Evolutionary conservation across 768 basidiomycete species (phyloP).

Genomic region (Tulasnella sp.): DNA sequence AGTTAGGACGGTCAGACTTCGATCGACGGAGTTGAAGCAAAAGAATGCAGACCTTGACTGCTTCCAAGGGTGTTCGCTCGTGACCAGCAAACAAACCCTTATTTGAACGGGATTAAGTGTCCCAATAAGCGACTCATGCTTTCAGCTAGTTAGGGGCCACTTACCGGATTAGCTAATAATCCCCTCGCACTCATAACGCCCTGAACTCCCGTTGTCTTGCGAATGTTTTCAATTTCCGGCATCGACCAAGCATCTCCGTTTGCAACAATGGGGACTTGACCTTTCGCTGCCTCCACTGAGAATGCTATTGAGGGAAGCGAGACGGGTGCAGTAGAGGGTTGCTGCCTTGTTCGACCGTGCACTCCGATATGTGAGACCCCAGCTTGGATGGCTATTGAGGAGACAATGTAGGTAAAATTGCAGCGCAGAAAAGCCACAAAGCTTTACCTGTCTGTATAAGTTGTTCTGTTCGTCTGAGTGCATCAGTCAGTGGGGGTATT

Average conservation of each 20-base stretch:
- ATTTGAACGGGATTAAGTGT: background rate
- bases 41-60: slow-evolving; percentile 30
- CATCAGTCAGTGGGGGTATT: background rate
- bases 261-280: slow-evolving; percentile 37
- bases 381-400: slow-evolving; percentile 31
- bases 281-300: slow-evolving; percentile 35
- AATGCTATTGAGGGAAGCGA: slow-evolving; percentile 35
- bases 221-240: slow-evolving; percentile 32
- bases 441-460: slow-evolving; percentile 32
- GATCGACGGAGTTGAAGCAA: background rate
- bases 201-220: slow-evolving; percentile 33
- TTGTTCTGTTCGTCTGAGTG: slow-evolving; percentile 32
- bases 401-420: background rate
- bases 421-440: background rate
- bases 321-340: slow-evolving; percentile 38
- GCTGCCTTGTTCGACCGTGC: slow-evolving; percentile 40
- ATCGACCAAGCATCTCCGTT: slow-evolving; percentile 41
- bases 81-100: slow-evolving; percentile 38
- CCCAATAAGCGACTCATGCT: background rate
- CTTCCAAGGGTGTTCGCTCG: slow-evolving; percentile 32
- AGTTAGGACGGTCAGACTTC: background rate
- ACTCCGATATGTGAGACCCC: slow-evolving; percentile 38
- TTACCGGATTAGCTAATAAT: slow-evolving; percentile 38
- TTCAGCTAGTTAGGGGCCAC: slow-evolving; percentile 7
- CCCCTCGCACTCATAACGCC: slow-evolving; percentile 44